phyloP scores from a whole-genome alignment of 768 basidiomycete species.

The Tylopilus plumbeoviolaceoides region DNA sequence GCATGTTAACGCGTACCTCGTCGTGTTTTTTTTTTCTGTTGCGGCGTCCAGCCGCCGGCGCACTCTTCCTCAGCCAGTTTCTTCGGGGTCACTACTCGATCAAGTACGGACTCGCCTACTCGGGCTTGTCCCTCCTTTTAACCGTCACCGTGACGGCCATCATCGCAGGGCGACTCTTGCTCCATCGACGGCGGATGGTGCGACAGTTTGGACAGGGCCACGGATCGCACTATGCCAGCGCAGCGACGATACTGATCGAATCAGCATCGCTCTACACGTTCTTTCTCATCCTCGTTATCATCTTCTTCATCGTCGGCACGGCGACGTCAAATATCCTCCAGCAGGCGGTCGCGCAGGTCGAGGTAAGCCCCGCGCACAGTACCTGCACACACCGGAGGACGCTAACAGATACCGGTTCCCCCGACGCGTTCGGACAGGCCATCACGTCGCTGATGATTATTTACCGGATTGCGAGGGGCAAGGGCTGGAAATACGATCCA shows the following conservation, averaged over 20 bases:
- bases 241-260: constrained; percentile 14
- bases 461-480: constrained; percentile 18
- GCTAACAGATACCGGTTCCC: neutral
- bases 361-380: constrained; percentile 4
- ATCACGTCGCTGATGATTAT: constrained; percentile 19
- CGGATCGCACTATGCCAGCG: constrained; percentile 9
- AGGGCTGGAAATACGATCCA: constrained; percentile 9
- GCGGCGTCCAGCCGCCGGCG: constrained; percentile 7
- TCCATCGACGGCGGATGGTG: constrained; percentile 9
- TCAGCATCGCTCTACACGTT: constrained; percentile 17
- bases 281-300: constrained; percentile 15
- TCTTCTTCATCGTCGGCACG: constrained; percentile 3
- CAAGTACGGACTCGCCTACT: constrained; percentile 4
- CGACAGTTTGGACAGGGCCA: constrained; percentile 12
- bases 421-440: constrained; percentile 1
- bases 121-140: constrained; percentile 9
- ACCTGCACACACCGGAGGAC: neutral
- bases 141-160: constrained; percentile 17
- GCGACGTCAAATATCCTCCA: constrained; percentile 7
- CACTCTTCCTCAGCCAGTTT: constrained; percentile 1
- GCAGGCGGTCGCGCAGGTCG: constrained; percentile 17
- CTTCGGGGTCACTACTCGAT: neutral
- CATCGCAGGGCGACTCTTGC: constrained; percentile 15
- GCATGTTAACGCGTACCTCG: neutral
- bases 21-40: neutral